These are phyloP conservation scores for Pholiota conissans DNA, from an alignment of 768 basidiomycete species.

Conservation along the genomic window DNA sequence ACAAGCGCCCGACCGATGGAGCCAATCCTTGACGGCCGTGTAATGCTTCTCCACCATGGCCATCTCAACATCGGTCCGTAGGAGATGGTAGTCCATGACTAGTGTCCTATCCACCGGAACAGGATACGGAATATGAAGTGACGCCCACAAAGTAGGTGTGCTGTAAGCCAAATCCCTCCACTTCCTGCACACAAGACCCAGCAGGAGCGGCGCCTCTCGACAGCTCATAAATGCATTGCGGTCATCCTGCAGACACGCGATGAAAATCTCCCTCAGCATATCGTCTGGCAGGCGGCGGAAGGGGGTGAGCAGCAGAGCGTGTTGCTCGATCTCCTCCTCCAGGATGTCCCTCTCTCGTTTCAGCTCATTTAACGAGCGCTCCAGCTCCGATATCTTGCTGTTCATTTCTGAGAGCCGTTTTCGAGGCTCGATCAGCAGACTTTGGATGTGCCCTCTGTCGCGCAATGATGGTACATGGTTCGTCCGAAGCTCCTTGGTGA, in stretches of 20 bases:
- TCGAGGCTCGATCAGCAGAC: conserved; percentile 10
- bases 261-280: too few relatives aligned
- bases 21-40: conserved; percentile 13
- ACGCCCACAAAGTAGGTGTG: conserved; percentile 18
- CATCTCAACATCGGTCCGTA: too few relatives aligned
- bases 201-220: conserved; percentile 13
- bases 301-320: conserved; percentile 11
- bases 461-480: conserved; percentile 14
- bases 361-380: conserved; percentile 2
- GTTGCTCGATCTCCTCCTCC: too few relatives aligned
- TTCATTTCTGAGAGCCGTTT: conserved; percentile 3
- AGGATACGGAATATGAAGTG: conserved; percentile 16
- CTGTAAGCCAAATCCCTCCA: conserved; percentile 15
- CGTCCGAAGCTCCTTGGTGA: conserved; percentile 12
- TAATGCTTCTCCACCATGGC: too few relatives aligned
- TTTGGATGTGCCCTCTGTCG: conserved; percentile 11
- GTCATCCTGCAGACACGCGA: conserved; percentile 11
- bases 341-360: conserved; percentile 1
- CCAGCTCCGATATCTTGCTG: conserved; percentile 6
- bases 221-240: conserved; percentile 16
- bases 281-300: conserved; percentile 19
- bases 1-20: conserved; percentile 11
- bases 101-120: too few relatives aligned
- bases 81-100: too few relatives aligned
- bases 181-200: conserved; percentile 16